phyloP scores from a whole-genome alignment of 257 asterid species.

The Vinca minor region DNA sequence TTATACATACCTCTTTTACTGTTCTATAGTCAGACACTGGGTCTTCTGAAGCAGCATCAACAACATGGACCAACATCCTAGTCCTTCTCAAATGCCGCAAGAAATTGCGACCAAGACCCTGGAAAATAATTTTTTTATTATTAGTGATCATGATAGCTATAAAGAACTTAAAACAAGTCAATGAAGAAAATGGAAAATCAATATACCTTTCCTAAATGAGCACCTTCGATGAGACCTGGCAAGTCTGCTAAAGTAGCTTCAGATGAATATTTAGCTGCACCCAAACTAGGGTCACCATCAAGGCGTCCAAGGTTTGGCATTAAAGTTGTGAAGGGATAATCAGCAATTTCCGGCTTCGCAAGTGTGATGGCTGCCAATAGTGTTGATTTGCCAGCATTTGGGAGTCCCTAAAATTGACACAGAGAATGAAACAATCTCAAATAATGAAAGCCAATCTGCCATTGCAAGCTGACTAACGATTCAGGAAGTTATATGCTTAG shows the following conservation, averaged over 20 bases:
- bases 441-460: neutral
- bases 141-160: neutral
- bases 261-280: slow-evolving; percentile 70
- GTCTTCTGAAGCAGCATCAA: slow-evolving; percentile 73
- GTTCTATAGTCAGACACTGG: slow-evolving; percentile 86
- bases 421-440: slow-evolving; percentile 10
- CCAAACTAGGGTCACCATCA: slow-evolving; percentile 84
- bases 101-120: slow-evolving; percentile 98
- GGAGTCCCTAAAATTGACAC: slow-evolving; percentile 64
- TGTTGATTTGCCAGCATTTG: slow-evolving; percentile 97
- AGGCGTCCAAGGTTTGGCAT: slow-evolving; percentile 98
- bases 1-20: slow-evolving; percentile 65
- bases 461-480: neutral
- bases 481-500: neutral
- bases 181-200: neutral
- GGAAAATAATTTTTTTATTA: neutral
- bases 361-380: slow-evolving; percentile 76
- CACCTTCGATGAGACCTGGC: slow-evolving; percentile 99
- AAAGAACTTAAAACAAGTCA: neutral
- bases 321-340: slow-evolving; percentile 92
- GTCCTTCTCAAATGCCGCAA: slow-evolving; percentile 98
- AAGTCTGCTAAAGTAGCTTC: slow-evolving; percentile 94
- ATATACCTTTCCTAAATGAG: slow-evolving; percentile 93
- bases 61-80: slow-evolving; percentile 82
- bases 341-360: slow-evolving; percentile 96